A percentile compares a stretch with the other conserved stretches of the same genome.
Conservation (phyloP, 306 rosid species). For the Betula pendula region DNA sequence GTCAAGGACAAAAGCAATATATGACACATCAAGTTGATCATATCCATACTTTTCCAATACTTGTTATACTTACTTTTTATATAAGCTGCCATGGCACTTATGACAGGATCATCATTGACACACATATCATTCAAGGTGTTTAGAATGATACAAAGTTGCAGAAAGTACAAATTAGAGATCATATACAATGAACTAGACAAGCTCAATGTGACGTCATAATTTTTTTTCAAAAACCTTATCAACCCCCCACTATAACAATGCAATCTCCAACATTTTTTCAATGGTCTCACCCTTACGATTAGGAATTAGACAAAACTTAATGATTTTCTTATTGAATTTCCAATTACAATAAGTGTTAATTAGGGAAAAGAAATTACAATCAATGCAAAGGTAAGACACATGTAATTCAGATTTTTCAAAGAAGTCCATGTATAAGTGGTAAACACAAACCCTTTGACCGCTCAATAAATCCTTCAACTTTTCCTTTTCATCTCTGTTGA, state of each 20-base stretch:
- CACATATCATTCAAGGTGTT: background rate
- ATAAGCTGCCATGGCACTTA: background rate
- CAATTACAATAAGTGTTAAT: too few relatives aligned
- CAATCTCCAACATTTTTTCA: too few relatives aligned
- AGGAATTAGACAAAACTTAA: background rate
- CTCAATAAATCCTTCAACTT: too few relatives aligned
- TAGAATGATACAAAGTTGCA: background rate
- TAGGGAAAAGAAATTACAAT: too few relatives aligned
- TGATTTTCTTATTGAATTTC: background rate
- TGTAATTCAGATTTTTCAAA: too few relatives aligned
- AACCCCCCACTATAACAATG: too few relatives aligned
- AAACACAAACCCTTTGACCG: too few relatives aligned
- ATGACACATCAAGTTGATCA: background rate
- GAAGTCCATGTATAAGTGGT: too few relatives aligned
- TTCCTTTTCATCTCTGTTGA: too few relatives aligned
- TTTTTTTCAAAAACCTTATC: background rate
- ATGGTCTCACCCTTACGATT: too few relatives aligned
- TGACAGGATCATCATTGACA: background rate
- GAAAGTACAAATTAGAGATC: background rate
- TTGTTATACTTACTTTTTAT: background rate
- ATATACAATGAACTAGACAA: background rate
- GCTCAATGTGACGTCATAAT: background rate
- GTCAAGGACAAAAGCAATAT: constrained; percentile 1
- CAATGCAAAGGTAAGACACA: background rate
- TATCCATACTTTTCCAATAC: background rate